Evolutionary conservation across 208 protist genomes (phyloP), one percentile per base, ranked within the genome.

Genomic region (Tritrichomonas musculus): DNA sequence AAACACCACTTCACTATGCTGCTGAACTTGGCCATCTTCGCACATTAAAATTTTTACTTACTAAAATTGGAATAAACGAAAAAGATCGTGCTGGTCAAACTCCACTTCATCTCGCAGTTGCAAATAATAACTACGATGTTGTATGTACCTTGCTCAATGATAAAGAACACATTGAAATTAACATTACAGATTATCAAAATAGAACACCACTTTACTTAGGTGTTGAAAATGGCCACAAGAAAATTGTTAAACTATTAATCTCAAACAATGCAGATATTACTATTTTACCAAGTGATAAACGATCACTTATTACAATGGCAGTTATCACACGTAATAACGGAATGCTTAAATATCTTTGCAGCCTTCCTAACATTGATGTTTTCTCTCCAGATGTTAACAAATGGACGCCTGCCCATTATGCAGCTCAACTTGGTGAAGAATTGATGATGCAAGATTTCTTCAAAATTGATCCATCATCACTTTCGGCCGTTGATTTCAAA

Each of bases 1-100:
- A 88, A 20, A 88, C 41, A 30, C 47, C 77, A 60, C 77, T 88
- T 33, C 77, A 88, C 30, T 88, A 88, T 36, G 77, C 77, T 22
- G 77, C 77, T 39, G 77, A 88, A 50, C 47, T 57, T n/a, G 77
- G 77, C 8, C 44, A 88, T 39, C 9, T 25, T 27, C 9, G 17
- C 5, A 30, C 44, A 47, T 44, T 88, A 33, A 47, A 88, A 39
- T 88, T 39, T 57, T 49, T 88, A 55, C 39, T 49, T 39, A 57
- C 77, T 33, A 53, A 36, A 57, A 57, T 88, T 39, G 77, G 41
- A 27, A 22, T 88, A 17, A 88, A 88, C 30, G 77, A 44, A 39
- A 53, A 4, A 20, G 77, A 88, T 50, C 27, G 41, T 27, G 11
- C 27, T 14, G 77, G 77, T 0, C 25, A 60, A 30, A 88, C 77